Percentiles rank a stretch among this genome's conserved stretches.
Conservation (phyloP, 371 early-diverging fungal species). For the Mucor piriformis region DNA sequence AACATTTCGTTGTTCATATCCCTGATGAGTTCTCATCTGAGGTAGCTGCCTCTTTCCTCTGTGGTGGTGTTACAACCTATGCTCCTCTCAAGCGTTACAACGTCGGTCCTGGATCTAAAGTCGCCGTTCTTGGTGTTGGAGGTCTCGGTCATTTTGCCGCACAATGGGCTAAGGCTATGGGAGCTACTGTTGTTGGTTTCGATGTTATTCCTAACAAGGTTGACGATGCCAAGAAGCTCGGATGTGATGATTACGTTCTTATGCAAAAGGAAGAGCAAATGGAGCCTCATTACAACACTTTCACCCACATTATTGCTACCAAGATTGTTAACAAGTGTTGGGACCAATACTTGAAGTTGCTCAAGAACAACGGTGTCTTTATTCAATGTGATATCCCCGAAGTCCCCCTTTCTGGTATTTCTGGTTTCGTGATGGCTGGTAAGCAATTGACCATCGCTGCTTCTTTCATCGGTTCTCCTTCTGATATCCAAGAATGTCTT, state of each 20-base stretch:
- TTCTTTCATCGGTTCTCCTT: conserved; percentile 67
- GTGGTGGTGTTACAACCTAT: conserved; percentile 62
- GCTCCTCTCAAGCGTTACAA: conserved; percentile 55
- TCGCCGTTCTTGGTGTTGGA: conserved; percentile 78
- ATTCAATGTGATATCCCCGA: conserved; percentile 69
- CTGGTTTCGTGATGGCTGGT: conserved; percentile 39
- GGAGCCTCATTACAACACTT: conserved; percentile 22
- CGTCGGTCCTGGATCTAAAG: conserved; percentile 55
- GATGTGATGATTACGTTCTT: conserved; percentile 60
- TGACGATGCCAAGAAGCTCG: conserved; percentile 68
- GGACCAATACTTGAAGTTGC: conserved; percentile 39
- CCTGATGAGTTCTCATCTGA: conserved; percentile 54
- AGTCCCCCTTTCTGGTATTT: conserved; percentile 45
- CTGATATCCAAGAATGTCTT: conserved; percentile 61
- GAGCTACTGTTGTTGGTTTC: conserved; percentile 73
- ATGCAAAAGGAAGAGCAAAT: conserved; percentile 29
- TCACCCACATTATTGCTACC: conserved; percentile 45
- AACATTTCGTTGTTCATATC: conserved; percentile 56
- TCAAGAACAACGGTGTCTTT: conserved; percentile 44
- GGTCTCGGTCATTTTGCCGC: conserved; percentile 75
- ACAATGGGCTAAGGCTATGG: conserved; percentile 62
- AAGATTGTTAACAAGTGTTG: conserved; percentile 45
- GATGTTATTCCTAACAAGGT: conserved; percentile 68
- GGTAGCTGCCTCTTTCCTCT: conserved; percentile 56
- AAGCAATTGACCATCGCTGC: conserved; percentile 60